phyloP scores from a whole-genome alignment of 1,284 basidiomycete genomes.

The Vanrija sp. region DNA sequence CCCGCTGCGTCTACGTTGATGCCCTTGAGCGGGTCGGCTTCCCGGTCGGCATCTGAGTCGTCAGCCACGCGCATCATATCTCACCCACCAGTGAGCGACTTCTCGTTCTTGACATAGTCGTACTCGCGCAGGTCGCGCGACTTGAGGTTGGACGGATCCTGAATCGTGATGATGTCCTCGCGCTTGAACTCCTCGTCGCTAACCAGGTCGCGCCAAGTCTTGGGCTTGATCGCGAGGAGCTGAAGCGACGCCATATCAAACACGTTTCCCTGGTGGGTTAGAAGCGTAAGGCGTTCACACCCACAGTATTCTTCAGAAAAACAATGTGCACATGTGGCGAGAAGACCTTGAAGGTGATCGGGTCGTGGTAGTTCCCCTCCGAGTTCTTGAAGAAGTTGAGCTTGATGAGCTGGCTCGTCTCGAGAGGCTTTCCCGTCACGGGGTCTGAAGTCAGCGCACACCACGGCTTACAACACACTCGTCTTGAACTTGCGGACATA shows the following conservation, averaged over 20 bases:
- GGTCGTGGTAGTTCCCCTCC: constrained; percentile 79
- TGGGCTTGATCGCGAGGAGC: constrained; percentile 66
- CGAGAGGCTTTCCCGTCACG: constrained; percentile 75
- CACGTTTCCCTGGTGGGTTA: constrained; percentile 45
- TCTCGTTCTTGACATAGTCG: constrained; percentile 49
- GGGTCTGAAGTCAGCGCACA: constrained; percentile 58
- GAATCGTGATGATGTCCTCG: constrained; percentile 85
- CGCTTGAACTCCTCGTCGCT: constrained; percentile 82
- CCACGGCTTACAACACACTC: constrained; percentile 56
- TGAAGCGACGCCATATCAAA: constrained; percentile 53
- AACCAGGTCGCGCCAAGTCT: constrained; percentile 72
- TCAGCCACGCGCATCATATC: not conserved
- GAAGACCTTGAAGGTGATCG: constrained; percentile 89
- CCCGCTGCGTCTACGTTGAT: constrained; percentile 51
- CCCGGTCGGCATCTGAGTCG: constrained; percentile 35
- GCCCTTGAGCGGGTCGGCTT: constrained; percentile 43
- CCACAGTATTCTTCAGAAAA: constrained; percentile 70
- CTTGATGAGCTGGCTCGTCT: constrained; percentile 74
- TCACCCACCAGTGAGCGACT: constrained; percentile 41
- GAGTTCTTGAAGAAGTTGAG: constrained; percentile 73
- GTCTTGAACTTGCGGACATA: constrained; percentile 64
- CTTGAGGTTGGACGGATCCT: constrained; percentile 53
- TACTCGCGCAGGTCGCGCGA: constrained; percentile 47
- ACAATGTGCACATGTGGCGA: constrained; percentile 87
- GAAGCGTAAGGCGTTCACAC: constrained; percentile 10